Percentiles rank a stretch among this genome's conserved stretches.
These are phyloP conservation scores for Botrytis byssoidea DNA, from an alignment of 2,329 filamentous ascomycete genomes.

Conservation along the genomic window DNA sequence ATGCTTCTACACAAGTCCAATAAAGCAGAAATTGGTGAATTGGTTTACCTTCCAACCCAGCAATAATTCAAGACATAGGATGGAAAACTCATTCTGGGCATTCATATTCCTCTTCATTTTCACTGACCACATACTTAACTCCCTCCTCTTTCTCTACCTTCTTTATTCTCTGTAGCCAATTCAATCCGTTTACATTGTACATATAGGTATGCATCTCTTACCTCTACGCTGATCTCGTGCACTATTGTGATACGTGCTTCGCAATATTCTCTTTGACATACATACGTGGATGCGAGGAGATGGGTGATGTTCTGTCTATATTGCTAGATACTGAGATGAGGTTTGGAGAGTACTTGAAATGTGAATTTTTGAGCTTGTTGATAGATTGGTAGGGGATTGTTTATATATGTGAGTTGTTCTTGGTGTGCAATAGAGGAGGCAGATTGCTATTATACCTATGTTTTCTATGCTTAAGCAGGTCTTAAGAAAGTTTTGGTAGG, in stretches of 20 bases:
- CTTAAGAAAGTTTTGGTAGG: background rate
- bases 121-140: background rate
- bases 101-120: background rate
- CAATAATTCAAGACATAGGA: background rate
- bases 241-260: background rate
- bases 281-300: background rate
- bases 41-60: background rate
- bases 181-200: background rate
- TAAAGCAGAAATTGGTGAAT: background rate
- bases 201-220: background rate
- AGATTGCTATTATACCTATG: background rate
- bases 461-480: background rate
- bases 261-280: background rate
- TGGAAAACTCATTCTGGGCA: background rate
- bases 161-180: background rate
- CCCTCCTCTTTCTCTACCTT: background rate
- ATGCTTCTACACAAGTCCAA: background rate
- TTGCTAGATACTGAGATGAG: background rate
- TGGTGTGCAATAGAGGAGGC: background rate
- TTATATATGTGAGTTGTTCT: background rate
- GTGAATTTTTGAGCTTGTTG: background rate
- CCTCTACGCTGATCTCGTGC: background rate
- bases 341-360: background rate
- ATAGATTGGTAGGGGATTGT: background rate
- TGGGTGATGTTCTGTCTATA: no score